Evolutionary conservation across 1,284 basidiomycete genomes (phyloP), one percentile per base, ranked within the genome.

Genomic region (Ganoderma boninense): DNA sequence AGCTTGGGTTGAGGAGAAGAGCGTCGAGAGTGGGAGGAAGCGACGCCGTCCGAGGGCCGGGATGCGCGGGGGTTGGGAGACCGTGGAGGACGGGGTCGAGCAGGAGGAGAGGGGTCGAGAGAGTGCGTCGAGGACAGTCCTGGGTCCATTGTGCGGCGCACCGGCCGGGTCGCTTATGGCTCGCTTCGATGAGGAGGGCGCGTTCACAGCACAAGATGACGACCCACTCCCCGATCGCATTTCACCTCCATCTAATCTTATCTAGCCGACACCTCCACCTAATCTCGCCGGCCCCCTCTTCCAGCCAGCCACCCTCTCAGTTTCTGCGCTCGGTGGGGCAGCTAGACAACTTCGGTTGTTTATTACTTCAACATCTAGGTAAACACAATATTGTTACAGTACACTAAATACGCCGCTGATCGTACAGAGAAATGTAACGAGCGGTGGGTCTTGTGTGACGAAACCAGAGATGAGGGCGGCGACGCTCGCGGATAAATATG

Each of bases 111-210:
- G 52, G 62, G 69, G 63, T 71, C 70, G 44, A 65, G 67, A 64
- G 70, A 49, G 32, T 40, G 67, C 38, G 65, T 46, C 67, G 64
- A 69, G 63, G 70, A 72, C 16, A 67, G 65, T 67, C 62, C 71
- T 68, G 71, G 68, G 46, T 74, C 69, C 71, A 74, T 72, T 59
- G 68, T 74, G 70, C 61, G 68, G 66, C 54, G 64, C 35, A 49
- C 64, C 66, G 72, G 69, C 73, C 64, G 67, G 64, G 71, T 72
- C 70, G 73, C 70, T 70, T 71, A 74, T 70, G 69, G 63, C 63
- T 71, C 70, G 70, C 70, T 71, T 73, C 66, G 64, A 63, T 59
- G 70, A 67, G 63, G 64, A 68, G 70, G 44, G 70, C 70, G 67
- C 69, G 69, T 74, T 68, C 73, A 68, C 70, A 69, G 70, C 69